These are phyloP conservation scores for Podila verticillata DNA, from an alignment of 192 early-diverging fungal genomes.

Conservation along the genomic window DNA sequence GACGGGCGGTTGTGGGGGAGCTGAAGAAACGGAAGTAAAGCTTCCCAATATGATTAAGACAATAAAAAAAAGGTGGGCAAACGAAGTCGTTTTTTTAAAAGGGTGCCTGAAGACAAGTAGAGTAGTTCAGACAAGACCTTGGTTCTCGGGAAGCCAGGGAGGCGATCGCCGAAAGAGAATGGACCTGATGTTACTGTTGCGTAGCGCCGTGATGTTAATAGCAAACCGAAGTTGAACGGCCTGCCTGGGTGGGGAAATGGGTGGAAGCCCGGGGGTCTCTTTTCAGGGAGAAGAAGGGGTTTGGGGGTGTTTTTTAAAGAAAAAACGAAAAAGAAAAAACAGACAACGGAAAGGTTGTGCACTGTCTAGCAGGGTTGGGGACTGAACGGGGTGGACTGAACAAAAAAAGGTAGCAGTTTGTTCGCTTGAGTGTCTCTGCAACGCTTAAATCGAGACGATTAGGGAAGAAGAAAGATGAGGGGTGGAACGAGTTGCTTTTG, in stretches of 20 bases:
- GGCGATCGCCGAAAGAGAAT: conserved; percentile 55
- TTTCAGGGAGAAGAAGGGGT: conserved; percentile 40
- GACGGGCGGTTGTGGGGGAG: conserved; percentile 16
- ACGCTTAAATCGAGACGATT: conserved; percentile 4
- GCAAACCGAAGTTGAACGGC: conserved; percentile 52
- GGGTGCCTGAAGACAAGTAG: conserved; percentile 51
- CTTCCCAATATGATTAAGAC: conserved; percentile 35
- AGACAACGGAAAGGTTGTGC: conserved; percentile 45
- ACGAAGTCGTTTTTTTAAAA: conserved; percentile 27
- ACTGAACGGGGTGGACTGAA: conserved; percentile 27
- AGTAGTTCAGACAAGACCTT: conserved; percentile 56
- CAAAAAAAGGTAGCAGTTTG: conserved; percentile 32
- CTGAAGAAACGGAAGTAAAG: conserved; percentile 43
- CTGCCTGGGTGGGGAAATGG: conserved; percentile 49
- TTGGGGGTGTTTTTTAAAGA: conserved; percentile 33
- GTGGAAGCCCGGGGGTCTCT: conserved; percentile 46
- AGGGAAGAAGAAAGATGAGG: conserved; percentile 27
- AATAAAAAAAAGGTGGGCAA: conserved; percentile 8
- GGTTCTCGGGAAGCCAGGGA: conserved; percentile 53
- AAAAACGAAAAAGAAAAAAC: conserved; percentile 28
- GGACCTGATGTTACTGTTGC: conserved; percentile 51
- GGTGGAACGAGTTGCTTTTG: conserved; percentile 36
- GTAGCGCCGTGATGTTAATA: conserved; percentile 57
- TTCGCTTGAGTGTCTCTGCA: conserved; percentile 9
- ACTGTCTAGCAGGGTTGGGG: conserved; percentile 43